Base-by-base conservation (phyloP, 2,329 filamentous ascomycete species). In the Didymella pinodella region DNA sequence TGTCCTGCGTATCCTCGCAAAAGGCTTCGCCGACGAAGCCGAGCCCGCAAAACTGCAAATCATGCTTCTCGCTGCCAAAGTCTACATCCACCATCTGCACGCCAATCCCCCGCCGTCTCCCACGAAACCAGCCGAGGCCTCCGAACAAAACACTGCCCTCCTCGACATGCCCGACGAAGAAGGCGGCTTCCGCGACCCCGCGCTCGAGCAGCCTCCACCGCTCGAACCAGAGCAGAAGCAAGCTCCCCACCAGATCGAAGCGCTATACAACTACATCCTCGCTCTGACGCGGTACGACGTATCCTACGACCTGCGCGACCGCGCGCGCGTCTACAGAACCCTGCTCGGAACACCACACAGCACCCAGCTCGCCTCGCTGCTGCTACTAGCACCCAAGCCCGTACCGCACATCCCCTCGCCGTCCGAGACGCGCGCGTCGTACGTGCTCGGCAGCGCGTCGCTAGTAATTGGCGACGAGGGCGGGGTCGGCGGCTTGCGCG, bases 251-350 rank as follows among this genome's bases (percentile, higher is more conserved):
- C 86, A 90, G 0, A 88, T 96, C 51, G 86, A 87, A 29, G 83
- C 88, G 2, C 82, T 99, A 1, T 99, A 93, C 88, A 86, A 90
- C 29, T 96, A 99, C 69, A 86, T 91, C 22, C 83, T 96, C 28
- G 85, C 94, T 1, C 86, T 99, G 1, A 91, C 91, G 31, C 88
- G 95, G 61, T 99, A 98, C 76, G 95, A 98, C 70, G 92, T 89
- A 0, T 97, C 93, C 0, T 99, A 96, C 77, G 93, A 98, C 72
- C 86, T 99, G 3, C 92, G 95, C 64, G 95, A 98, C 74, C 90
- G 95, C 25, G 89, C 93, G 2, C 88, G 95, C 31, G 85, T 97
- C 61, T 98, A 96, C 80, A 92, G 91, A 64, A 85, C 93, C 0
- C 86, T 99, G 1, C 86, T 99, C 2, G 85, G 87, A 4, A 88